Evolutionary conservation across 139 green algal species (phyloP).

Genomic region (Coelastrella sp.): DNA sequence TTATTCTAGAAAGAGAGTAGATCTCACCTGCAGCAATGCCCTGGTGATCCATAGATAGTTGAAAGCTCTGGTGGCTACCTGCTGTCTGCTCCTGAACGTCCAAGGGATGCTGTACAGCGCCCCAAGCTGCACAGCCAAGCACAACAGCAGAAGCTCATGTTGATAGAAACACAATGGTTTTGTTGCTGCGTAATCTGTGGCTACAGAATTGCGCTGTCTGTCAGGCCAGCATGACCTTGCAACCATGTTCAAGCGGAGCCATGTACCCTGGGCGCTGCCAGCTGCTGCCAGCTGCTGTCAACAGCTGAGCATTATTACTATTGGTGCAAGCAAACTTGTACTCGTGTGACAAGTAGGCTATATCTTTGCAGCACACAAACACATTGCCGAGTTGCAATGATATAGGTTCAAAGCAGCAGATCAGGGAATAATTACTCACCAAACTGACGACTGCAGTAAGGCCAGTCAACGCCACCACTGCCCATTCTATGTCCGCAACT

Average conservation of each 20-base stretch:
- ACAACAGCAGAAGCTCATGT: neutral
- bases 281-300: no score
- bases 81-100: conserved; percentile 25
- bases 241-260: no score
- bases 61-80: conserved; percentile 34
- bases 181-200: neutral
- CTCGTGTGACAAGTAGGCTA: no score
- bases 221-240: no score
- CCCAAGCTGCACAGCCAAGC: neutral
- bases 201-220: no score
- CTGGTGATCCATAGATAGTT: conserved; percentile 47
- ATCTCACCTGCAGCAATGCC: conserved; percentile 28
- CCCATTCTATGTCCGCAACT: conserved; percentile 43
- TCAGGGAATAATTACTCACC: conserved; percentile 11
- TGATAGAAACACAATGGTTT: neutral
- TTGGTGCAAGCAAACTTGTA: no score
- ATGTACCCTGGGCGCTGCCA: no score
- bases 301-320: no score
- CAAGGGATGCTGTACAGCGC: conserved; percentile 47
- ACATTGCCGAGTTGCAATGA: no score
- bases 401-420: neutral
- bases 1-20: no score
- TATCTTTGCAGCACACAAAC: no score
- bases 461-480: conserved; percentile 33
- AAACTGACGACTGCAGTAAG: conserved; percentile 38